Evolutionary conservation across 164 flowering plant species (phyloP), one percentile per base, ranked within the genome.

Genomic region (Kalanchoe fedtschenkoi): DNA sequence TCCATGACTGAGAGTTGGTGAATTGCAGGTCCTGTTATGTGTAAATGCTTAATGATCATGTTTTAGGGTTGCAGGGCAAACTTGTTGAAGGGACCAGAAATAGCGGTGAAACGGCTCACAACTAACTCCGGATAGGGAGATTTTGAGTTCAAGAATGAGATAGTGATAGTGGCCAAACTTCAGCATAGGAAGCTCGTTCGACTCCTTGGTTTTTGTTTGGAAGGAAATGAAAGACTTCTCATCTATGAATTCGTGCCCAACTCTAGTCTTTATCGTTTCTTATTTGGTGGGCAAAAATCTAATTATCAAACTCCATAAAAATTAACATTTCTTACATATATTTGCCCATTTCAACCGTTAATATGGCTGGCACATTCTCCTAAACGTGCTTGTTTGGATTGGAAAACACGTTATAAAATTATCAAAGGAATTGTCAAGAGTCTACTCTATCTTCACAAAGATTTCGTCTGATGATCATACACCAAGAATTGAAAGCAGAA

Each of bases 101-200:
- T 34, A 33, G 58, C 57, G 19, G 57, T 59, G 26, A 66, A 59
- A 29, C 10, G 63, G 17, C 24, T 66, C 9, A 24, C 63, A 14
- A 46, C 11, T 17, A 3, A 2, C 16, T 64, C 66, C 3, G 61
- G 35, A 56, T 51, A 64, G 34, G 61, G 66, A 0, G 60, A 24
- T n/a, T 0, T 16, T 7, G 66, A 64, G 33, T 64, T 64, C 22
- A 64, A 38, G 61, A 64, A 55, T 8, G 61, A 64, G 37, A 51
- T 56, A 10, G 3, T 56, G 1, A 21, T 42, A 34, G 22, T 57
- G 1, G 62, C 62, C 41, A 58, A 65, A 38, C 68, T 57, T 32
- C 65, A 62, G 6, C 65, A 62, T 16, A 46, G 58, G 39, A 62
- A 62, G 16, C n/a, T 62, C 10, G 64, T 62, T 4, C 44, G 41